Conservation (phyloP, 805 yeast species). For the Starmerella riodocensis region DNA sequence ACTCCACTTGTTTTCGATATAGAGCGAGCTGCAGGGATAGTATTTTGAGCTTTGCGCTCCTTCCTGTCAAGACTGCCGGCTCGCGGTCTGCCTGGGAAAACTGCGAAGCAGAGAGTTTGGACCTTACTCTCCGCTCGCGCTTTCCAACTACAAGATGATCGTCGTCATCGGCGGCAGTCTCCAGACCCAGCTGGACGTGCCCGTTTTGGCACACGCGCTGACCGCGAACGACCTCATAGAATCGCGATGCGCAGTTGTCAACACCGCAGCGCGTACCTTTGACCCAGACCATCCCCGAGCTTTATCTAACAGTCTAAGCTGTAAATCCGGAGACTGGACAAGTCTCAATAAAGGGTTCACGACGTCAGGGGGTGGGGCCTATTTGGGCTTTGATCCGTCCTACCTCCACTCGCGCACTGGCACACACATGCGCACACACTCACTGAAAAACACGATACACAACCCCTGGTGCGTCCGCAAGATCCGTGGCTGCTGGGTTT, state of each 20-base stretch:
- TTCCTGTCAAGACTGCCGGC: conserved; percentile 6
- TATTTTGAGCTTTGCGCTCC: conserved; percentile 4
- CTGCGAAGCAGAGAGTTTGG: background rate
- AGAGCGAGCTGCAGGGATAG: conserved; percentile 10
- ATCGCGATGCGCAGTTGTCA: conserved; percentile 71
- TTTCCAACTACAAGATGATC: conserved; percentile 26
- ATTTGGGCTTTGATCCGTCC: no score
- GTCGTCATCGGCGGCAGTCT: conserved; percentile 37
- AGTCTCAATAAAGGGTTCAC: no score
- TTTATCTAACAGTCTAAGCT: no score
- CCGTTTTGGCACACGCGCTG: conserved; percentile 77
- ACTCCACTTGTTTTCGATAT: conserved; percentile 10
- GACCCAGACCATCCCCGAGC: conserved; percentile 32
- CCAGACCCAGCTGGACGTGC: conserved; percentile 73
- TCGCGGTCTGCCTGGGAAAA: background rate
- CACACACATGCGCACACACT: no score
- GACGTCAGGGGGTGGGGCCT: no score
- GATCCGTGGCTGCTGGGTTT: no score
- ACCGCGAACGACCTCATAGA: conserved; percentile 65
- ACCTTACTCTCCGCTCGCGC: conserved; percentile 12
- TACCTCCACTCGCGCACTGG: no score
- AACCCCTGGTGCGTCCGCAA: no score
- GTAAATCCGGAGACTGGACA: no score
- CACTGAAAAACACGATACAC: no score
- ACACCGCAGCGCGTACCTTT: conserved; percentile 80